phyloP scores from a whole-genome alignment of 1,284 basidiomycete species.

The Leccinum proliferum region DNA sequence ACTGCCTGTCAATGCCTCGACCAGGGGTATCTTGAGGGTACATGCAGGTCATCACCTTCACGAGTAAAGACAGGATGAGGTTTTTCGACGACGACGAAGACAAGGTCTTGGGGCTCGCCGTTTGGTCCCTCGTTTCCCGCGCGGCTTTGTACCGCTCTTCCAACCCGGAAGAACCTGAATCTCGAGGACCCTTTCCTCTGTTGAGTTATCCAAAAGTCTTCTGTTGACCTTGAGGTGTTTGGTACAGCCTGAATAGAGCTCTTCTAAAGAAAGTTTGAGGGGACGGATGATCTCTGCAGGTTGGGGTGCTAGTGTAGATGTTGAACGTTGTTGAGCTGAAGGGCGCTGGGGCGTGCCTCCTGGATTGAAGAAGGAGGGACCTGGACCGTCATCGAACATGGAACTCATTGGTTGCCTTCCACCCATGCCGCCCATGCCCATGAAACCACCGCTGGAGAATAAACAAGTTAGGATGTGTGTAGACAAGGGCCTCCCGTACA shows the following conservation, averaged over 20 bases:
- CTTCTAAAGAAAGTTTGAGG: conserved; percentile 83
- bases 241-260: conserved; percentile 85
- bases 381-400: conserved; percentile 46
- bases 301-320: conserved; percentile 27
- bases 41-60: conserved; percentile 72
- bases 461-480: conserved; percentile 16
- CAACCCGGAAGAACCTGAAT: conserved; percentile 84
- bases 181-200: conserved; percentile 90
- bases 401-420: conserved; percentile 30
- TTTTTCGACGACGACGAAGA: conserved; percentile 92
- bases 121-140: conserved; percentile 81
- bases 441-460: conserved; percentile 44
- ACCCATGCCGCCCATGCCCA: conserved; percentile 14
- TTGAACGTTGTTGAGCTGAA: conserved; percentile 21
- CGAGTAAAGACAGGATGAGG: conserved; percentile 72
- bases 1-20: conserved; percentile 74
- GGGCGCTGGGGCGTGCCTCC: conserved; percentile 35
- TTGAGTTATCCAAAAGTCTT: conserved; percentile 62
- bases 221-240: conserved; percentile 91
- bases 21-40: conserved; percentile 63
- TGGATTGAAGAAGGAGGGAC: conserved; percentile 45
- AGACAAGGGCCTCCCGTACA: conserved; percentile 23
- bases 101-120: conserved; percentile 79
- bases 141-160: conserved; percentile 84
- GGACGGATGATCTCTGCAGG: conserved; percentile 76